Percentiles rank a stretch among this genome's conserved stretches.
Evolutionary conservation across 179 eudicot species (phyloP).

Genomic region (Beta macrorhiza): DNA sequence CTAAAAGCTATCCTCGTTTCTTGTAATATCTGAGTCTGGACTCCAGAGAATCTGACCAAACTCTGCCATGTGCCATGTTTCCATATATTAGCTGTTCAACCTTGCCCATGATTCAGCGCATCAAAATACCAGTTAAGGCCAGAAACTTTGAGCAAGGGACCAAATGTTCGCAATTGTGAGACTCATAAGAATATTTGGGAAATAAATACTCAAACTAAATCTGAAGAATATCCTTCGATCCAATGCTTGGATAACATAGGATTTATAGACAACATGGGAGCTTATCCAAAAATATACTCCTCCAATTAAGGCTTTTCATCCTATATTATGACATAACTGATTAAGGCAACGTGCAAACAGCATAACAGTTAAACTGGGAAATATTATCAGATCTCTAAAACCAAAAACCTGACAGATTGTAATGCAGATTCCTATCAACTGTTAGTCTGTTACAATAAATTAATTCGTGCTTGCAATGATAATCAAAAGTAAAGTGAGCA

Average conservation of each 20-base stretch:
- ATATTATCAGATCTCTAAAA: background rate
- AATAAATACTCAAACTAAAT: background rate
- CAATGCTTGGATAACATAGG: background rate
- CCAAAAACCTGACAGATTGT: background rate
- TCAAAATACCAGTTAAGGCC: background rate
- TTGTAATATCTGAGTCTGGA: background rate
- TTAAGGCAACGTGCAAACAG: background rate
- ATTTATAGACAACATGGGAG: background rate
- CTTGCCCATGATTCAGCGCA: background rate
- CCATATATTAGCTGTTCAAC: background rate
- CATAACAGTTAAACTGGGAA: background rate
- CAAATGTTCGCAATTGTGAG: background rate
- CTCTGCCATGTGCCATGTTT: background rate
- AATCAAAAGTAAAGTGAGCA: background rate
- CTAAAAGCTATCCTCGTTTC: background rate
- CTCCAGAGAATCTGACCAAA: background rate
- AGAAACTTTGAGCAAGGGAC: too few relatives aligned
- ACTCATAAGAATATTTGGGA: background rate
- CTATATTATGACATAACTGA: background rate
- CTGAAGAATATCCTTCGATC: background rate
- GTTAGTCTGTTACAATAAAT: background rate
- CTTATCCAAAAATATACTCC: background rate
- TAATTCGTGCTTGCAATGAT: background rate
- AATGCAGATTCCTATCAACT: background rate
- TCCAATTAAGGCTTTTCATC: background rate